Base-by-base conservation (phyloP, 2,329 filamentous ascomycete species). In the Aureobasidium subglaciale region DNA sequence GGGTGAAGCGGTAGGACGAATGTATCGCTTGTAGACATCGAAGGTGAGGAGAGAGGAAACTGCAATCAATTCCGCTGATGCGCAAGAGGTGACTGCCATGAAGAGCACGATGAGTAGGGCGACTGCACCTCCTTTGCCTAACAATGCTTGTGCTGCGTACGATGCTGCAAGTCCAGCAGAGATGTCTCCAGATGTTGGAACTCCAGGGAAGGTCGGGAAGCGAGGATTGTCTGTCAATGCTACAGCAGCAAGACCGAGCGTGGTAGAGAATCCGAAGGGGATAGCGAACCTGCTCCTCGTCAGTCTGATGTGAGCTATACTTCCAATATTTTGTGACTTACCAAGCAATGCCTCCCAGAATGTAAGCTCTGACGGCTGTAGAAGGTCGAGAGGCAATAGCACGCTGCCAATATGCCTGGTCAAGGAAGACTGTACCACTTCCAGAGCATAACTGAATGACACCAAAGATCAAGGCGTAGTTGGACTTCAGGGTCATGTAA, bases 391-490 rank as follows among this genome's bases (percentile, higher is more conserved):
- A 67, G 1, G 71, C 71, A 34, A 75, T 73, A 4, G 74, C 75
- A 48, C 72, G 65, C 59, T 77, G 74, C 72, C 71, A 77, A 61
- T 75, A 77, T 3, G 71, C 73, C 60, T 74, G 70, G 50, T 76
- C 72, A 2, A 57, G 49, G 49, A 63, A 63, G 34, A 63, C 61
- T 7, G 59, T 60, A 13, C 63, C 66, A 38, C 62, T 63, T 7
- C 64, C 65, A 30, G 68, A 70, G 61, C 69, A 70, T 9, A 74
- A 63, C 38, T 73, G 71, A 32, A 74, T 72, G 24, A 74, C 67
- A 27, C 69, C 71, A 48, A 75, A 75, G 40, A 74, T 67, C 22
- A 73, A 62, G 1, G 68, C 71, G 18, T 67, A 67, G 58, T 72
- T 73, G 8, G 68, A 71, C 48, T 70, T 70, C 11, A 74, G 57